Base-by-base conservation (phyloP, 2,329 filamentous ascomycete genomes). In the Microcyclosporella mali region DNA sequence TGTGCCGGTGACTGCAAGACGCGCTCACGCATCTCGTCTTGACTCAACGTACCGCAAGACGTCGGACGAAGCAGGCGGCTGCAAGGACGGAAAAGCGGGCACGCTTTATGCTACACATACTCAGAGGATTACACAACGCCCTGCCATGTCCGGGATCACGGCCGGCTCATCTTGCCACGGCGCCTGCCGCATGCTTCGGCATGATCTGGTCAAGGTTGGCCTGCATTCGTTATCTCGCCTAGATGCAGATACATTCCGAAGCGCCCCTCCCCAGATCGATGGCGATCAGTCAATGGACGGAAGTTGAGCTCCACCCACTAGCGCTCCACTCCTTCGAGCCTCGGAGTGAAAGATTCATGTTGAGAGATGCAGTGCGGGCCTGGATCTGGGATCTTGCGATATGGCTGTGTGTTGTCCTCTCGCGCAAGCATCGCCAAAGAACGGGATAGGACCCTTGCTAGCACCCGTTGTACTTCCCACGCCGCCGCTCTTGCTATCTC, bases 231-330 rank as follows among this genome's bases (percentile, higher is more conserved):
- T 39, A 47, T 41, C 49, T 49, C 49, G 46, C 40, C 40, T 46
- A 45, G 36, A 43, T 40, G 43, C 49, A 44, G 37, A 32, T 33
- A 34, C 42, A 45, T 40, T 46, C 46, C 50, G 44, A 45, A 37
- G 21, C 44, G 35, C 28, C 39, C 38, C 46, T 45, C 41, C 33
- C 42, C 46, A 40, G 46, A 49, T 49, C 44, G 44, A 47, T 36
- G 41, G n/a, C 29, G 38, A 45, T 47, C 40, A 38, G 36, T 40
- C 12, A 44, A 37, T 49, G 46, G 41, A 39, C 40, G 29, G 29
- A 30, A 6, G 30, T 32, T 6, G 12, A 32, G 12, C 33, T 14
- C 33, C 18, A 15, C 38, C 35, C 31, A 36, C 45, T 46, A 40
- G 36, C 36, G 29, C 31, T 37, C 43, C 41, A 41, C 28, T 16